Conservation (phyloP, 2,329 filamentous ascomycete species). For the Raffaelea albimanens region DNA sequence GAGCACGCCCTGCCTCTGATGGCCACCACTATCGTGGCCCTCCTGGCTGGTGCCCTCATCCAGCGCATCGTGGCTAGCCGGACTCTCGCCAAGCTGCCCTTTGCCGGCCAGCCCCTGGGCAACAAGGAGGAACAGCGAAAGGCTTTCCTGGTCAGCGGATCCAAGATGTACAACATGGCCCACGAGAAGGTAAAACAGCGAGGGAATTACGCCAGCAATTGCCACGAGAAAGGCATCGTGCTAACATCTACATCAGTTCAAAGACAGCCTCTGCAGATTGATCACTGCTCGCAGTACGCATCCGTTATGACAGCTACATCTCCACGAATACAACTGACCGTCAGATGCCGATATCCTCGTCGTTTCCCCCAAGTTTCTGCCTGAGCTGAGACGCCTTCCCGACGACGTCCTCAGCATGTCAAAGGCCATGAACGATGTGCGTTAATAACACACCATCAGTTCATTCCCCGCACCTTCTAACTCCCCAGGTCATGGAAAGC, state of each 20-base stretch:
- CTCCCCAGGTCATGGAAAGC: no score
- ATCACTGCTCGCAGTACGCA: constrained; percentile 16
- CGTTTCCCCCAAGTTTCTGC: constrained; percentile 20
- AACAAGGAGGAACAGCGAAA: constrained; percentile 17
- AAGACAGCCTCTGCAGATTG: constrained; percentile 19
- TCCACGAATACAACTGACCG: no score
- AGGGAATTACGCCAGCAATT: no score
- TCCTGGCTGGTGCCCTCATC: constrained; percentile 11
- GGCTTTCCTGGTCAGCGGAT: constrained; percentile 16
- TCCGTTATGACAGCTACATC: no score
- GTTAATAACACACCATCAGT: constrained; percentile 17
- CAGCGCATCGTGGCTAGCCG: constrained; percentile 11
- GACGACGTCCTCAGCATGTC: constrained; percentile 22
- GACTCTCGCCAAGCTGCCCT: constrained; percentile 16
- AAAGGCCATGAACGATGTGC: constrained; percentile 17
- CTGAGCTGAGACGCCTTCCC: constrained; percentile 21
- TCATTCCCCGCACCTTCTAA: no score
- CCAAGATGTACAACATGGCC: constrained; percentile 18
- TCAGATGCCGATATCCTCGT: constrained; percentile 18
- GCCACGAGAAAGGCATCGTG: no score
- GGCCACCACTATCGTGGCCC: constrained; percentile 8
- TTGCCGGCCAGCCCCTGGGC: constrained; percentile 18
- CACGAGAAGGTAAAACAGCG: constrained; percentile 17
- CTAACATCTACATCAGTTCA: constrained; percentile 16
- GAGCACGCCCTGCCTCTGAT: constrained; percentile 10